A percentile compares a stretch with the other conserved stretches of the same genome.
phyloP scores from a whole-genome alignment of 176 grass and related monocot species.

The Juncus inflexus region DNA sequence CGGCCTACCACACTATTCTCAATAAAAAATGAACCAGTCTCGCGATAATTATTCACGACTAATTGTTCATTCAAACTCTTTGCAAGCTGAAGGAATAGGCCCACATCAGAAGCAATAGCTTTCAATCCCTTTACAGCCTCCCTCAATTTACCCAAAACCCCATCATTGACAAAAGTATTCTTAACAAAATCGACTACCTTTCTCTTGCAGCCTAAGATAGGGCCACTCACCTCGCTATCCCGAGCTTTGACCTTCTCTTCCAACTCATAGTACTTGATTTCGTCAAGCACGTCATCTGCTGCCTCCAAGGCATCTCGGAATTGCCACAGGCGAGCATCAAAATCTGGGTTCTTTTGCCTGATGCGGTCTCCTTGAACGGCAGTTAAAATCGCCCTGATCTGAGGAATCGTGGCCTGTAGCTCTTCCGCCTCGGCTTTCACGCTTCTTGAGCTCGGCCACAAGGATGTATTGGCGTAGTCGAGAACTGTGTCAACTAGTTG shows the following conservation, averaged over 20 bases:
- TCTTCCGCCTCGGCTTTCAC: not conserved
- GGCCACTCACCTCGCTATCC: constrained; percentile 1
- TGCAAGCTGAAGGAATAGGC: not conserved
- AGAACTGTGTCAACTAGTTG: not conserved
- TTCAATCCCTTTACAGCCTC: constrained; percentile 1
- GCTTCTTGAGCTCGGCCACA: not conserved
- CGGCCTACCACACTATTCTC: constrained; percentile 1
- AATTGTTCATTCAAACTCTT: not conserved
- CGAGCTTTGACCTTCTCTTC: constrained; percentile 1
- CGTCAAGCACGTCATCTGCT: constrained; percentile 16
- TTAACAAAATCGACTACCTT: constrained; percentile 1
- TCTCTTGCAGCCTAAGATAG: not conserved
- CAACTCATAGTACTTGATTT: constrained; percentile 7
- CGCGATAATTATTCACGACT: not conserved
- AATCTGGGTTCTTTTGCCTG: not conserved
- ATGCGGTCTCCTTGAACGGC: not conserved
- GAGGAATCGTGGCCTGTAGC: not conserved
- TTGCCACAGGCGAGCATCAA: not conserved
- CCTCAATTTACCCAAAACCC: constrained; percentile 7
- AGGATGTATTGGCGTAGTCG: not conserved
- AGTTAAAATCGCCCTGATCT: not conserved
- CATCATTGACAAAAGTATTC: not conserved
- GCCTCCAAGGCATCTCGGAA: constrained; percentile 8
- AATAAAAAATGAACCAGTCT: constrained; percentile 1
- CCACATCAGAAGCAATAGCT: not conserved